phyloP scores from a whole-genome alignment of 2,329 filamentous ascomycete genomes.

The Aspergillus pseudotamarii region DNA sequence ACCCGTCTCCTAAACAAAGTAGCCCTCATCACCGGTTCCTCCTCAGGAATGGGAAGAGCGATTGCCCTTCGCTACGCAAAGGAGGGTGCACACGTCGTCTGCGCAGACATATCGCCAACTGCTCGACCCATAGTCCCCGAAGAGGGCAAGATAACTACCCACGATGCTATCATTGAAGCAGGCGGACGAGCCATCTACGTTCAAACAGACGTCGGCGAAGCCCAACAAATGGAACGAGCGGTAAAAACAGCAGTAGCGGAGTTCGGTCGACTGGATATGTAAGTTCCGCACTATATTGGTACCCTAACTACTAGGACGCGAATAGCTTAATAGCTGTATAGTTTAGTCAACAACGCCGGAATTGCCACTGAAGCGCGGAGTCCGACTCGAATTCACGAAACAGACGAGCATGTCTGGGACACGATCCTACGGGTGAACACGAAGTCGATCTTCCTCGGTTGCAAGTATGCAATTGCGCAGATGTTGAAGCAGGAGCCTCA shows the following conservation, averaged over 20 bases:
- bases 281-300: conserved; percentile 29
- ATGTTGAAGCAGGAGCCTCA: conserved; percentile 40
- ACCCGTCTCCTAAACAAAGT: conserved; percentile 35
- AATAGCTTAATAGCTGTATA: conserved; percentile 29
- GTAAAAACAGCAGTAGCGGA: conserved; percentile 38
- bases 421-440: conserved; percentile 39
- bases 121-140: conserved; percentile 22
- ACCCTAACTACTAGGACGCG: conserved; percentile 35
- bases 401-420: conserved; percentile 51
- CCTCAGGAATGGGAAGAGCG: conserved; percentile 50
- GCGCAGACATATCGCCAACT: conserved; percentile 39
- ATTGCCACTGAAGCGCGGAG: conserved; percentile 44
- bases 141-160: conserved; percentile 38
- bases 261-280: conserved; percentile 51
- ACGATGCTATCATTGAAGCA: conserved; percentile 41
- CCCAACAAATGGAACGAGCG: conserved; percentile 39
- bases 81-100: conserved; percentile 48
- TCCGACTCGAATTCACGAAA: conserved; percentile 49
- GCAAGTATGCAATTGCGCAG: conserved; percentile 40
- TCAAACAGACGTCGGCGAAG: conserved; percentile 47
- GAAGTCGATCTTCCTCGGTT: conserved; percentile 44
- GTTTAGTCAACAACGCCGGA: conserved; percentile 55
- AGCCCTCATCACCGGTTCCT: conserved; percentile 51
- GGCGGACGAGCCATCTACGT: conserved; percentile 48
- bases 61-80: conserved; percentile 46